Evolutionary conservation across 1,284 basidiomycete species (phyloP), one percentile per base, ranked within the genome.

Genomic region (Paramarasmius palmivorus): DNA sequence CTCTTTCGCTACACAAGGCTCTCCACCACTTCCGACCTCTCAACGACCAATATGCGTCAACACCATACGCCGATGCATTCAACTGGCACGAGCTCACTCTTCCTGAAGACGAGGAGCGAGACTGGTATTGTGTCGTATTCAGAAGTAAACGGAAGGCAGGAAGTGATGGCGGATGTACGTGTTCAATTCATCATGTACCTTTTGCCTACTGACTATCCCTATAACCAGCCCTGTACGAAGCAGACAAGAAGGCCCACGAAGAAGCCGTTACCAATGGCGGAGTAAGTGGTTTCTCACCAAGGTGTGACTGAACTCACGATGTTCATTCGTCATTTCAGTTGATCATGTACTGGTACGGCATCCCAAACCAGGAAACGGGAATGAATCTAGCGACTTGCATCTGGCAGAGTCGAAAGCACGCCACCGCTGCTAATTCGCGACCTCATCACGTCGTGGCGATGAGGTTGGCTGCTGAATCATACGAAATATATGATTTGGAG

Each of bases 381-480:
- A 77, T 91, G 69, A 96, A 96, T 68, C 83, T 95, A 49, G 93
- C 94, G 2, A 95, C 93, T n/a, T 96, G 94, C 73, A 89, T 96
- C 47, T 97, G 94, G 94, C 90, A 93, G 69, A 92, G 88, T 37
- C 84, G 92, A 4, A 79, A 80, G 58, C 89, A 93, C 60, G 94
- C 94, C 1, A 72, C 86, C 34, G 84, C 84, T 6, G 93, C 93
- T 0, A 93, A 86, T 61, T 82, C 83, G 1, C 82, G 86, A 4
- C 92, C 91, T 12, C 80, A 89, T 60, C 94, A 96, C 63, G 79
- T 89, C 50, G 78, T 78, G 38, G 94, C 93, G 4, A 93, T 93
- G 86, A 81, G 77, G 58, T 80, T 95, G 14, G 90, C 94, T 0
- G 81, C 81, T 6, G 73, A 75, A 8, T 87, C 90, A 0, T 96